Base-by-base conservation (phyloP, 2,329 filamentous ascomycete genomes). In the Beauveria asiatica region DNA sequence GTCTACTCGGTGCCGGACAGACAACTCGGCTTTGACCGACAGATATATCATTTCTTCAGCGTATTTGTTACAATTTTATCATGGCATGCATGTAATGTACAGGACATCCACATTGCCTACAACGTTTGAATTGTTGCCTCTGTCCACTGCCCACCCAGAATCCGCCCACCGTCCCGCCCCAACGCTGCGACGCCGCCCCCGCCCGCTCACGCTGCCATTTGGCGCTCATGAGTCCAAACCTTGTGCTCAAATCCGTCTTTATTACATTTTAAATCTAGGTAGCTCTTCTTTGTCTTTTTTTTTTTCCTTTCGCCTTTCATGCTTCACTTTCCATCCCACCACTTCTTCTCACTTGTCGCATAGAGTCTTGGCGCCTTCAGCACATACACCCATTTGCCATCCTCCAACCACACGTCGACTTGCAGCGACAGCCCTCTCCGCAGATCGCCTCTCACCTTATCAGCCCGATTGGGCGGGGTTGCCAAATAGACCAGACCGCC, bases 381-480 rank as follows among this genome's bases (percentile, higher is more conserved):
- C 21, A 50, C 45, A 39, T 21, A 30, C 45, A 46, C 21, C 23
- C 30, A 30, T 33, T 9, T 30, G 27, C 27, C 30, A 11, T 41
- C 16, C 33, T 25, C 45, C 21, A 16, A 49, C 23, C 13, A 23
- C 2, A 11, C 37, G 11, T n/a, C 19, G 2, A 21, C 50, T 13
- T 21, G 33, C 46, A 50, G 55, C 45, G 42, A 41, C 41, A 23
- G 11, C 55, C 33, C 39, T 50, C 55, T 51, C 46, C 55, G 46
- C 55, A 58, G 55, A 58, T 58, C 46, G 55, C 45, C 21, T 23
- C 27, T 45, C 42, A 42, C 33, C 50, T 58, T 52, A 52, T 59
- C 57, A 52, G 48, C 57, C 57, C 49, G 39, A 52, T 52, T 48
- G 46, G 57, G 57, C 57, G 57, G 57, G 57, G 57, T 58, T 51